phyloP scores from a whole-genome alignment of 2,329 filamentous ascomycete species.

The Penicillium expansum region DNA sequence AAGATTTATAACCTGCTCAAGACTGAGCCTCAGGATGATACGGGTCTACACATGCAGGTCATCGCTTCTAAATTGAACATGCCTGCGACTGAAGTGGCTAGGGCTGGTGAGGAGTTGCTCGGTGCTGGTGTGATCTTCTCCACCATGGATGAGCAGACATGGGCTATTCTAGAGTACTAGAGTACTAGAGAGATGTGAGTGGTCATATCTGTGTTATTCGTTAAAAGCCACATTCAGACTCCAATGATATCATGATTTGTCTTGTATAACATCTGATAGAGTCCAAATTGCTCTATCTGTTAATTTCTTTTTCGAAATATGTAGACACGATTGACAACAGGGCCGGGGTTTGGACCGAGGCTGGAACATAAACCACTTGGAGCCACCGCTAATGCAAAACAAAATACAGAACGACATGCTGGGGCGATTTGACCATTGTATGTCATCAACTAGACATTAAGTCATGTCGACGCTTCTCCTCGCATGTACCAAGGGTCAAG shows the following conservation, averaged over 20 bases:
- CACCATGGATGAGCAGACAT: constrained; percentile 90
- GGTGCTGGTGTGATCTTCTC: constrained; percentile 75
- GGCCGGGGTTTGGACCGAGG: background rate
- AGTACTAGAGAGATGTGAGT: constrained; percentile 37
- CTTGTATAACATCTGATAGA: background rate
- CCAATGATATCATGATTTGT: constrained; percentile 28
- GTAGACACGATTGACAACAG: background rate
- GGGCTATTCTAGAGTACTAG: constrained; percentile 76
- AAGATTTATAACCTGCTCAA: constrained; percentile 71
- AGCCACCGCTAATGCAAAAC: background rate
- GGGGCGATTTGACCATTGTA: background rate
- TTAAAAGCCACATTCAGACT: constrained; percentile 10
- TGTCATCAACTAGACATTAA: background rate
- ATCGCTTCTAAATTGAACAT: constrained; percentile 67
- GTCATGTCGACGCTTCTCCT: background rate
- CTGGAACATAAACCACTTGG: background rate
- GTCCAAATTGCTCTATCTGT: background rate
- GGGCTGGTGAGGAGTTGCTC: constrained; percentile 78
- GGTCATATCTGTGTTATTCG: constrained; percentile 31
- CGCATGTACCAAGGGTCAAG: background rate
- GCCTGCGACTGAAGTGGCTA: constrained; percentile 66
- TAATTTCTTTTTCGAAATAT: background rate
- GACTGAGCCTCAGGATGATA: constrained; percentile 67
- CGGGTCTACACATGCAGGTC: constrained; percentile 77
- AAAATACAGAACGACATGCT: background rate